A percentile compares a stretch with the other conserved stretches of the same genome.
These are phyloP conservation scores for Linaria vulgaris DNA, from an alignment of 257 asterid species.

Conservation along the genomic window DNA sequence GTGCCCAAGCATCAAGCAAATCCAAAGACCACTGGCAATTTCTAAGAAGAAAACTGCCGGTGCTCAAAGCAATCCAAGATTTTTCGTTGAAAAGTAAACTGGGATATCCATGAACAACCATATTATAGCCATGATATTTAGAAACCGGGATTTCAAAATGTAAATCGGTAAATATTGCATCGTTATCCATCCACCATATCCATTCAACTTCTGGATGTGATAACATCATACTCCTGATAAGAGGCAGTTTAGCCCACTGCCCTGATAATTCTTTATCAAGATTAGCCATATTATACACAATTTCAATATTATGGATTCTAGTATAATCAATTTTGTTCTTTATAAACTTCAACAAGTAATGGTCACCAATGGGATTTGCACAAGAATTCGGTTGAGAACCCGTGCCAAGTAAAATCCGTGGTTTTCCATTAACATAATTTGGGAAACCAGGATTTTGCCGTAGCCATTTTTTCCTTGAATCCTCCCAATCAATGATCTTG, in stretches of 20 bases:
- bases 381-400: constrained; percentile 62
- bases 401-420: constrained; percentile 43
- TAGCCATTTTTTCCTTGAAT: neutral
- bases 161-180: constrained; percentile 3
- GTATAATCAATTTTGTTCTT: constrained; percentile 64
- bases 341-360: constrained; percentile 48
- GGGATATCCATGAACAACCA: constrained; percentile 8
- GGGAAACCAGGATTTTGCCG: neutral
- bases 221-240: constrained; percentile 49
- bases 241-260: constrained; percentile 55
- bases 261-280: constrained; percentile 59
- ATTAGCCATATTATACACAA: constrained; percentile 47
- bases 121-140: neutral
- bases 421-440: neutral
- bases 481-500: constrained; percentile 19
- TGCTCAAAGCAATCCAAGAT: constrained; percentile 6
- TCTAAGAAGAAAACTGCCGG: constrained; percentile 4
- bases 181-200: constrained; percentile 46
- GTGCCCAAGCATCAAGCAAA: constrained; percentile 11
- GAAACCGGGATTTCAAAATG: neutral
- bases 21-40: constrained; percentile 15
- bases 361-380: constrained; percentile 57
- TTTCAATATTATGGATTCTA: constrained; percentile 51
- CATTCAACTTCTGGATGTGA: constrained; percentile 63
- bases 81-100: constrained; percentile 1